A percentile compares a stretch with the other conserved stretches of the same genome.
phyloP scores from a whole-genome alignment of 2,329 filamentous ascomycete genomes.

The Tolypocladium ophioglossoides region DNA sequence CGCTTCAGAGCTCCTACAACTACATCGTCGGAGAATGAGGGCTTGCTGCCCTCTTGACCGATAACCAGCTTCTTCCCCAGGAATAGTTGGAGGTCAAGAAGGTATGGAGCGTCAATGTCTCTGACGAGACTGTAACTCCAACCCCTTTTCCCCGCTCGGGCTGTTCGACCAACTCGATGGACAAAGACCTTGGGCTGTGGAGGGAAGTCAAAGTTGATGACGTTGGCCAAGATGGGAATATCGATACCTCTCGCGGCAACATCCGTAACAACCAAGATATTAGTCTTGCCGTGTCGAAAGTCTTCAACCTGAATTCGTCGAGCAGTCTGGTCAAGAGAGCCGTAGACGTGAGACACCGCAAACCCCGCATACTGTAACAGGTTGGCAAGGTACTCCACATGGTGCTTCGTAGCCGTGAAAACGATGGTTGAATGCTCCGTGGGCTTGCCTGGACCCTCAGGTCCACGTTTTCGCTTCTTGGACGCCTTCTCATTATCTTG shows the following conservation, averaged over 20 bases:
- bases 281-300: constrained; percentile 73
- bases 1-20: constrained; percentile 68
- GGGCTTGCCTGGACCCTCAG: constrained; percentile 50
- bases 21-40: constrained; percentile 73
- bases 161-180: constrained; percentile 91
- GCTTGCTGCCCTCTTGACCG: constrained; percentile 51
- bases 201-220: constrained; percentile 98
- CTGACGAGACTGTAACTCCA: constrained; percentile 93
- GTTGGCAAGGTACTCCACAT: constrained; percentile 83
- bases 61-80: constrained; percentile 74
- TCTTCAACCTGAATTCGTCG: constrained; percentile 86
- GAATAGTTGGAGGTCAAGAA: constrained; percentile 90
- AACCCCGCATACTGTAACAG: constrained; percentile 77
- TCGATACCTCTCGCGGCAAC: constrained; percentile 96
- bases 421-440: constrained; percentile 90
- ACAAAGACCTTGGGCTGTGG: constrained; percentile 95
- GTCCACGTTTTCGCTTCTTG: constrained; percentile 63
- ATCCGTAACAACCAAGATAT: constrained; percentile 92
- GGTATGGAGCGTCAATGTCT: constrained; percentile 80
- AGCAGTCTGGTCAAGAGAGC: constrained; percentile 86
- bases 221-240: constrained; percentile 90
- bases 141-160: constrained; percentile 80
- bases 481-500: constrained; percentile 33
- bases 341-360: constrained; percentile 88
- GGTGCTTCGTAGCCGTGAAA: constrained; percentile 91